Percentiles rank a stretch among this genome's conserved stretches.
Evolutionary conservation across 352 stramenopile species (phyloP).

Genomic region (Phytopythium mirpurense): DNA sequence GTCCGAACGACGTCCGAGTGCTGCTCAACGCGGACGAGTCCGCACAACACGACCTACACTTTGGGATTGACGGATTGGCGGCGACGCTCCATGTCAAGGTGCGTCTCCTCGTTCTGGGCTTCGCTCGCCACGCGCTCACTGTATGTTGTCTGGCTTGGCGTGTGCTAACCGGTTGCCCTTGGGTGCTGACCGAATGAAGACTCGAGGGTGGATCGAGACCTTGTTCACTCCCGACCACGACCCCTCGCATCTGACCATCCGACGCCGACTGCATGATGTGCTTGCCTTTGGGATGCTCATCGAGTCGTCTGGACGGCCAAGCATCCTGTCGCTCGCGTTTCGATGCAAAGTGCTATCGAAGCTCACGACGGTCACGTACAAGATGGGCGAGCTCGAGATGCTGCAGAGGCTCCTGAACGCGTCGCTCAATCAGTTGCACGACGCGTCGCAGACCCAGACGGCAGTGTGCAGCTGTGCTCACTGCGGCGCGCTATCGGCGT

Average conservation of each 20-base stretch:
- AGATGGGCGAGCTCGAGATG: constrained; percentile 32
- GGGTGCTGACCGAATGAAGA: constrained; percentile 13
- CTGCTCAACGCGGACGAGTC: constrained; percentile 61
- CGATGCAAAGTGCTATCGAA: constrained; percentile 16
- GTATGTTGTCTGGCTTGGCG: too few species aligned
- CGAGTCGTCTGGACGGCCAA: constrained; percentile 33
- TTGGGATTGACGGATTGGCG: constrained; percentile 58
- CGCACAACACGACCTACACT: constrained; percentile 45
- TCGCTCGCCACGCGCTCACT: background rate
- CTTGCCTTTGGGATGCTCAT: constrained; percentile 50
- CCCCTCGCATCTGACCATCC: constrained; percentile 26
- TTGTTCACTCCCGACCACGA: constrained; percentile 30
- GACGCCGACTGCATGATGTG: constrained; percentile 40
- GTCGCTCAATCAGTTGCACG: constrained; percentile 42
- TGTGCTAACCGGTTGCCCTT: background rate
- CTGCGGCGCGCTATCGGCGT: constrained; percentile 54
- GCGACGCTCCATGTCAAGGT: constrained; percentile 65
- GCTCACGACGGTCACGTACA: constrained; percentile 44
- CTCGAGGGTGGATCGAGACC: constrained; percentile 45
- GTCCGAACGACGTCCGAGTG: constrained; percentile 24
- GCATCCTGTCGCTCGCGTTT: constrained; percentile 54
- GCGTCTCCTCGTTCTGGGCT: constrained; percentile 1
- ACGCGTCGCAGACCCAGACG: constrained; percentile 28
- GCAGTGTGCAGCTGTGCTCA: constrained; percentile 47
- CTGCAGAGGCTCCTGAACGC: constrained; percentile 35